phyloP scores from a whole-genome alignment of 768 basidiomycete genomes.

The Boletus fagicola region DNA sequence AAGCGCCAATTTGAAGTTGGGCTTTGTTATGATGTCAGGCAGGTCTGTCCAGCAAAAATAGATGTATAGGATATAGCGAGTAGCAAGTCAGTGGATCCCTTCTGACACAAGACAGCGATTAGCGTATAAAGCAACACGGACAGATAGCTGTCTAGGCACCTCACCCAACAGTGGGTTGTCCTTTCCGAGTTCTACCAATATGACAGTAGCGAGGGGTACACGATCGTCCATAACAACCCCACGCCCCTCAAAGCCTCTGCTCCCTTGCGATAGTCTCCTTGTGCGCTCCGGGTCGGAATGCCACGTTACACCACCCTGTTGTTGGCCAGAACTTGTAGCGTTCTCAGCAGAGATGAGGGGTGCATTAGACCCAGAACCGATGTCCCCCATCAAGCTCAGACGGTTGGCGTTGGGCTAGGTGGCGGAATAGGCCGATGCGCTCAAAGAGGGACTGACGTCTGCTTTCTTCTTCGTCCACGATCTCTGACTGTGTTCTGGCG shows the following conservation, averaged over 20 bases:
- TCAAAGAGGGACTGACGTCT: slow-evolving; percentile 31
- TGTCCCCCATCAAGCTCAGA: slow-evolving; percentile 9
- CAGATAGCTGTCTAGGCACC: background rate
- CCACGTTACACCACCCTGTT: slow-evolving; percentile 31
- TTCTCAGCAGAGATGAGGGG: slow-evolving; percentile 19
- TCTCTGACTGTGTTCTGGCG: slow-evolving; percentile 25
- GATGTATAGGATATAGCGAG: slow-evolving; percentile 12
- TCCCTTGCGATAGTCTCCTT: slow-evolving; percentile 53
- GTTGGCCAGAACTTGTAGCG: slow-evolving; percentile 30
- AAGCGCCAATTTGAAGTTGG: too few species aligned
- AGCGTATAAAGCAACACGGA: slow-evolving; percentile 22
- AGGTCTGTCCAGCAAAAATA: background rate
- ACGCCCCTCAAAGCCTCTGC: slow-evolving; percentile 56
- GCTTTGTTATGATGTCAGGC: background rate
- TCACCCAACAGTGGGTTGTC: background rate
- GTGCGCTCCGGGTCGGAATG: slow-evolving; percentile 45
- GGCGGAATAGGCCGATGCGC: slow-evolving; percentile 26
- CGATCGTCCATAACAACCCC: slow-evolving; percentile 50
- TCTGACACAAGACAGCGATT: slow-evolving; percentile 13
- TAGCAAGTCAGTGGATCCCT: slow-evolving; percentile 8
- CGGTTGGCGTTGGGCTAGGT: slow-evolving; percentile 7
- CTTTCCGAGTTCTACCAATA: slow-evolving; percentile 2
- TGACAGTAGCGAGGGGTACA: slow-evolving; percentile 5
- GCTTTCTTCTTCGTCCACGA: slow-evolving; percentile 27
- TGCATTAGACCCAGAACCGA: slow-evolving; percentile 5